Conservation (phyloP, 2,329 filamentous ascomycete genomes). For the Aspergillus puulaauensis region DNA sequence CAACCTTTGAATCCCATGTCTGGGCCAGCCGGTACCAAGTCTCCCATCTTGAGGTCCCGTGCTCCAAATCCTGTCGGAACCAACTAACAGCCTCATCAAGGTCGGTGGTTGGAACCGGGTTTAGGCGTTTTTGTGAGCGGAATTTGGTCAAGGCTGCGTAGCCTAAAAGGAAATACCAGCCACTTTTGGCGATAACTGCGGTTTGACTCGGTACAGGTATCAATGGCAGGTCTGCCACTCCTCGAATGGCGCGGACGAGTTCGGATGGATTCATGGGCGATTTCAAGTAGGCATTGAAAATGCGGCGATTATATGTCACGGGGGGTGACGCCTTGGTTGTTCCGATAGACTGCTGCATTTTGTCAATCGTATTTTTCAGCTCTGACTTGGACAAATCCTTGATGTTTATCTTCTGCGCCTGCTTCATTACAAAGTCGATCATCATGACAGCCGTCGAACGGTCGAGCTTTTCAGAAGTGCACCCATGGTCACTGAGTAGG, state of each 20-base stretch:
- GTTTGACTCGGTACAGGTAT: slow-evolving; percentile 69
- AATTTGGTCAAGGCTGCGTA: slow-evolving; percentile 88
- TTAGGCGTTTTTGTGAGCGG: slow-evolving; percentile 73
- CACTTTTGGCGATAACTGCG: slow-evolving; percentile 68
- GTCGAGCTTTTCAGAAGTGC: slow-evolving; percentile 74
- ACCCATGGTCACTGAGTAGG: slow-evolving; percentile 73
- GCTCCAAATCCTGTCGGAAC: slow-evolving; percentile 78
- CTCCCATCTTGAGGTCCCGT: slow-evolving; percentile 79
- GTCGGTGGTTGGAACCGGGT: slow-evolving; percentile 77
- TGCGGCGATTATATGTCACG: slow-evolving; percentile 81
- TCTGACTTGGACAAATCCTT: slow-evolving; percentile 92
- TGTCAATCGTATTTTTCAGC: slow-evolving; percentile 84
- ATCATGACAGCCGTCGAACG: slow-evolving; percentile 76
- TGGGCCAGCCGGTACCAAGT: slow-evolving; percentile 87
- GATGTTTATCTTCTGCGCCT: slow-evolving; percentile 80
- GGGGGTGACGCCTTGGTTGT: slow-evolving; percentile 72
- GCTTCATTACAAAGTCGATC: slow-evolving; percentile 77
- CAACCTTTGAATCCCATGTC: slow-evolving; percentile 82
- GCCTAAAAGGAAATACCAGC: slow-evolving; percentile 90
- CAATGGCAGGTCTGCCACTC: slow-evolving; percentile 71
- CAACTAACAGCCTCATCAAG: slow-evolving; percentile 78
- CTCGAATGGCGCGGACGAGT: slow-evolving; percentile 77
- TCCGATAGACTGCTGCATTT: slow-evolving; percentile 84
- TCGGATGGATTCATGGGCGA: slow-evolving; percentile 78
- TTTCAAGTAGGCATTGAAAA: slow-evolving; percentile 78